Evolutionary conservation across 495 filamentous ascomycete species (phyloP).

Genomic region (Talaromyces proteolyticus): DNA sequence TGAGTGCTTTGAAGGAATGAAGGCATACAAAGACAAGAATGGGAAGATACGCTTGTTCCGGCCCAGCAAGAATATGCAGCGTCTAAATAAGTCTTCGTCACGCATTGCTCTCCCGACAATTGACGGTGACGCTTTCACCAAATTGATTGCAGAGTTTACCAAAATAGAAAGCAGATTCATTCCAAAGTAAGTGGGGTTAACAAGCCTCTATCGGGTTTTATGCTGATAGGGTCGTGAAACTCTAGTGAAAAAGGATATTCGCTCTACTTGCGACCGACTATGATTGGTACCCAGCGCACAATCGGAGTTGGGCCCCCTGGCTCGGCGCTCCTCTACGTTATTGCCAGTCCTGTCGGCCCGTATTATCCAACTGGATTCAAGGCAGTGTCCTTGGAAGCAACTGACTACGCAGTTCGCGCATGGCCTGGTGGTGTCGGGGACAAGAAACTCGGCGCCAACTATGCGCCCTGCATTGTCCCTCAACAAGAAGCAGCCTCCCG

Average conservation of each 20-base stretch:
- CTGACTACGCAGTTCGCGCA: slow-evolving; percentile 88
- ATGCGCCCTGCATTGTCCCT: slow-evolving; percentile 91
- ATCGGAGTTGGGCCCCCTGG: slow-evolving; percentile 88
- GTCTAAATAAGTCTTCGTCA: slow-evolving; percentile 80
- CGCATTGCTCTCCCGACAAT: slow-evolving; percentile 91
- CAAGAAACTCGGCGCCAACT: slow-evolving; percentile 97
- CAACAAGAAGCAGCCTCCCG: slow-evolving; percentile 83
- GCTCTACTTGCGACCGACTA: slow-evolving; percentile 88
- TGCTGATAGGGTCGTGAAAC: too few species aligned
- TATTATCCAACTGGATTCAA: slow-evolving; percentile 99
- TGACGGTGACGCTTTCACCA: slow-evolving; percentile 60
- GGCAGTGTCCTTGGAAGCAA: slow-evolving; percentile 88
- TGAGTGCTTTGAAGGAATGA: slow-evolving; percentile 97
- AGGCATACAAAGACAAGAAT: slow-evolving; percentile 81
- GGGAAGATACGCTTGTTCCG: slow-evolving; percentile 82
- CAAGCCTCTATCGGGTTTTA: too few species aligned
- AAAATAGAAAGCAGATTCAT: slow-evolving; percentile 84
- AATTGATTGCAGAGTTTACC: slow-evolving; percentile 73
- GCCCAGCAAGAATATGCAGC: slow-evolving; percentile 93
- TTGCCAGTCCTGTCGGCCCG: slow-evolving; percentile 93
- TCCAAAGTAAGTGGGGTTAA: slow-evolving; percentile 56
- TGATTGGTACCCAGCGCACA: slow-evolving; percentile 94
- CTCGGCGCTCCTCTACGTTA: slow-evolving; percentile 85
- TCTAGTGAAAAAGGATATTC: slow-evolving; percentile 70
- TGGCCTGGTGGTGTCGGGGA: slow-evolving; percentile 97